Base-by-base conservation (phyloP, 208 protist genomes). In the Wallacemonas rigidus region DNA sequence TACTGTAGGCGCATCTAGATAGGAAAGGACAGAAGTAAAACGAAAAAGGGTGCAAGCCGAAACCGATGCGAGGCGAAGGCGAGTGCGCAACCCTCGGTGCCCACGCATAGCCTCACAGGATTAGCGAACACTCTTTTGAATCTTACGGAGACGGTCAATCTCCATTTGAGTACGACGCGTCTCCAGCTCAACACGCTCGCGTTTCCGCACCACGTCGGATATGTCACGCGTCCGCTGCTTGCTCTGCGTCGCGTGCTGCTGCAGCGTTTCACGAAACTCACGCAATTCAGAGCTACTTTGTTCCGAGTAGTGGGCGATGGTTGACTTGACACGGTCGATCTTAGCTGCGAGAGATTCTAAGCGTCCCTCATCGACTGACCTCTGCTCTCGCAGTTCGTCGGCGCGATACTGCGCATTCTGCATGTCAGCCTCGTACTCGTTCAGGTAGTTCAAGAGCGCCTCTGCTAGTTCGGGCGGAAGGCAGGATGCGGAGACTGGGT, bases 101-200 rank as follows among this genome's bases (percentile, higher is more conserved):
- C 26, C 26, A 26, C 26, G 7, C 7, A 48, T 58, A 47, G 6
- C 12, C 58, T 15, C 2, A 47, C 35, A 1, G 12, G 9, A 14
- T 74, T 65, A 89, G 44, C 76, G 72, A 1, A 90, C 85, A 4
- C 77, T 81, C 54, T 95, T 92, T 1, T 84, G 47, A 54, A 95
- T 91, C 70, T 92, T 92, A 15, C 75, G 77, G 14, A 95, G 73
- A 17, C 87, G 79, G 8, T 90, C 85, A 9, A 74, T 69, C 57
- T 95, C 90, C 82, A 92, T 90, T 36, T 75, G 72, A 3, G 86
- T 82, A 17, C 81, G 80, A 38, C 80, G 76, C 35, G 86, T 71
- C 64, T 92, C 82, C 4, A 88, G 67, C 74, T 95, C 87, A 9
- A 82, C 79, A 50, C 85, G 86, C 48, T 95, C 90, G 15, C 81